These are phyloP conservation scores for Leishmania tropica DNA, from an alignment of 208 protist species.

Conservation along the genomic window DNA sequence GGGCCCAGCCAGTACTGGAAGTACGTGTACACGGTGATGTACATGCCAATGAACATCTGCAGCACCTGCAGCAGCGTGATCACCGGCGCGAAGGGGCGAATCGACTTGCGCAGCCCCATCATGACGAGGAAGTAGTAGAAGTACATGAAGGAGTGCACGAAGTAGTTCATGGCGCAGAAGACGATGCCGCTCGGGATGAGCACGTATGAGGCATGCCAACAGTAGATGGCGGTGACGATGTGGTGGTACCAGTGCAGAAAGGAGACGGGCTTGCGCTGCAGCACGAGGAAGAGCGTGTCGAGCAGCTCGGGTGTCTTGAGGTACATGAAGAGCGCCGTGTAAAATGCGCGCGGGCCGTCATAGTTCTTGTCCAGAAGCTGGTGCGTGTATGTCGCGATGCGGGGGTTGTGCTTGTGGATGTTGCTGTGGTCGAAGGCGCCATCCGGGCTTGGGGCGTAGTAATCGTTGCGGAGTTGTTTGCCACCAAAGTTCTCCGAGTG, in stretches of 20 bases:
- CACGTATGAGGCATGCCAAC: constrained; percentile 73
- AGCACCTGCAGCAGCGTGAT: constrained; percentile 85
- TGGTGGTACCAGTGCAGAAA: constrained; percentile 22
- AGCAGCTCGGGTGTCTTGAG: constrained; percentile 83
- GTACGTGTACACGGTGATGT: constrained; percentile 58
- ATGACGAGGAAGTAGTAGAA: constrained; percentile 89
- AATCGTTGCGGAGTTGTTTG: constrained; percentile 30
- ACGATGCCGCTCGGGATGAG: constrained; percentile 49
- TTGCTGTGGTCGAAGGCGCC: constrained; percentile 27
- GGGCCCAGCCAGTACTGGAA: constrained; percentile 38
- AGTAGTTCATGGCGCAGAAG: constrained; percentile 21
- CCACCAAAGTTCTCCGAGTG: constrained; percentile 3
- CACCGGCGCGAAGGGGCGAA: constrained; percentile 64
- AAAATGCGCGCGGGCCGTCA: constrained; percentile 35
- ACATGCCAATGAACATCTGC: constrained; percentile 92
- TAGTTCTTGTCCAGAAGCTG: constrained; percentile 29
- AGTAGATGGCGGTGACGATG: constrained; percentile 85
- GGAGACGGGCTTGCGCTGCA: constrained; percentile 54
- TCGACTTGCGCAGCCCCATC: constrained; percentile 47
- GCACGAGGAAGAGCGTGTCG: constrained; percentile 74
- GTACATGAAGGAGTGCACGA: constrained; percentile 95
- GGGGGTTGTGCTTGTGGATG: constrained; percentile 28
- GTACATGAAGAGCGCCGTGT: constrained; percentile 62
- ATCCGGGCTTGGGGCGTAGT: constrained; percentile 43
- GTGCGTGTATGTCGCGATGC: constrained; percentile 25